Evolutionary conservation across 306 rosid species (phyloP), one percentile per base, ranked within the genome.

Genomic region (Sicyos edulis): DNA sequence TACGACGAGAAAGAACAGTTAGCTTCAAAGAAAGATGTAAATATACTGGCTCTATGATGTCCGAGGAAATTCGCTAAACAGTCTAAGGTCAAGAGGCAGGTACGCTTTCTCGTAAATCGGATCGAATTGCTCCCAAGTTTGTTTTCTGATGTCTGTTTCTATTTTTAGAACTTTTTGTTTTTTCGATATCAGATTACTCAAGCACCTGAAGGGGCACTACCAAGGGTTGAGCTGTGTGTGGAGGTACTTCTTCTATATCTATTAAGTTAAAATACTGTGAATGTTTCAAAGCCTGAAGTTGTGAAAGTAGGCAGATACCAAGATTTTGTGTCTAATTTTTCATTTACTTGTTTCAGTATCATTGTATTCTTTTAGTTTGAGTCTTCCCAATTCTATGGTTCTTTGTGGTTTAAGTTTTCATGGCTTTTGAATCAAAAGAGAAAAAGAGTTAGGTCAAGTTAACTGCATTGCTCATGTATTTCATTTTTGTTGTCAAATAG

Each of bases 61-160:
- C 82, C 6, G 78, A 73, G 54, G 89, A 81, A 62, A 83, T 76
- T 56, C 84, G 59, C n/a, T 76, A 61, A 60, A 6, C 83, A 85
- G 42, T 75, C 75, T 71, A 80, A 78, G 84, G 78, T 80, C 84
- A 74, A 63, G 83, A 90, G 96, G 98, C 96, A 87, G 91, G 93
- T 91, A 86, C 71, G 66, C 77, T 47, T 70, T 55, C 76, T 74
- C 58, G 68, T 22, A 14, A 47, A 67, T 47, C 42, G 3, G 7
- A 49, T 67, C 37, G 37, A 32, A 32, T 61, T 26, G 10, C 13
- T 44, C 20, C 16, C 21, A 32, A 14, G 51, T 10, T 37, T 37
- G 44, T 47, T 49, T 68, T 21, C 8, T 66, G n/a, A 66, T 45
- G 71, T 44, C 5, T 45, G 21, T 49, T 37, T 37, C 44, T 37